These are phyloP conservation scores for Plectranthus barbatus DNA, from an alignment of 257 asterid species.

Conservation along the genomic window DNA sequence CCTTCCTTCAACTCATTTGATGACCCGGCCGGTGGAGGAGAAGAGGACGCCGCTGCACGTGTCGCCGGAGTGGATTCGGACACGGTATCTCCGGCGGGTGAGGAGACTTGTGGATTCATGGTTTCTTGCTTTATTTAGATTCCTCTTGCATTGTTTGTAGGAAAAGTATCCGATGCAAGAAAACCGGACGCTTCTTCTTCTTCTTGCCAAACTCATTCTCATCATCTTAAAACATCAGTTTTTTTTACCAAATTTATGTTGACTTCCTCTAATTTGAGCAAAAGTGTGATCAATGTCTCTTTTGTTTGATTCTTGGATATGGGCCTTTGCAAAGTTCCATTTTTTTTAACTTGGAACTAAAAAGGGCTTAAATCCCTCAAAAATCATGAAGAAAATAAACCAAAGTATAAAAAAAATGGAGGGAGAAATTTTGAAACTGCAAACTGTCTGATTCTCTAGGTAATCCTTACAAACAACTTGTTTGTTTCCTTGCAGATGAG, in stretches of 20 bases:
- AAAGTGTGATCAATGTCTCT: not conserved
- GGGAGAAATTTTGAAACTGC: slow-evolving; percentile 9
- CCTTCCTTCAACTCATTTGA: slow-evolving; percentile 85
- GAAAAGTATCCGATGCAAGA: not conserved
- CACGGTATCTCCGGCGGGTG: slow-evolving; percentile 54
- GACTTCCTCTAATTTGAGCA: not conserved
- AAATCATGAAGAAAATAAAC: not conserved
- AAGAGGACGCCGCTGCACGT: slow-evolving; percentile 65
- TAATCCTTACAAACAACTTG: not conserved
- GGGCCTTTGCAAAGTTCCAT: not conserved
- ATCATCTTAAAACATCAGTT: not conserved
- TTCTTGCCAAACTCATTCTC: not conserved
- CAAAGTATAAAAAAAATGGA: slow-evolving; percentile 2
- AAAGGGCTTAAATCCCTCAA: not conserved
- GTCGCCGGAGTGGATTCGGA: slow-evolving; percentile 77
- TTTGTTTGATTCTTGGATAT: not conserved
- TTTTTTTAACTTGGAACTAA: not conserved
- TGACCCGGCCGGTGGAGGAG: slow-evolving; percentile 84
- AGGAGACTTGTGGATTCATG: not conserved
- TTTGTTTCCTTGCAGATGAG: slow-evolving; percentile 51
- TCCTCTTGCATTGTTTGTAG: not conserved
- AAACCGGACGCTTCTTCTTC: not conserved
- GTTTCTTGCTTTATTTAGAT: not conserved
- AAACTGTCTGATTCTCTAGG: no score
- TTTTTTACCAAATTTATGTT: not conserved